phyloP scores from a whole-genome alignment of 176 grass and related monocot species.

The Cenchrus purpureus region DNA sequence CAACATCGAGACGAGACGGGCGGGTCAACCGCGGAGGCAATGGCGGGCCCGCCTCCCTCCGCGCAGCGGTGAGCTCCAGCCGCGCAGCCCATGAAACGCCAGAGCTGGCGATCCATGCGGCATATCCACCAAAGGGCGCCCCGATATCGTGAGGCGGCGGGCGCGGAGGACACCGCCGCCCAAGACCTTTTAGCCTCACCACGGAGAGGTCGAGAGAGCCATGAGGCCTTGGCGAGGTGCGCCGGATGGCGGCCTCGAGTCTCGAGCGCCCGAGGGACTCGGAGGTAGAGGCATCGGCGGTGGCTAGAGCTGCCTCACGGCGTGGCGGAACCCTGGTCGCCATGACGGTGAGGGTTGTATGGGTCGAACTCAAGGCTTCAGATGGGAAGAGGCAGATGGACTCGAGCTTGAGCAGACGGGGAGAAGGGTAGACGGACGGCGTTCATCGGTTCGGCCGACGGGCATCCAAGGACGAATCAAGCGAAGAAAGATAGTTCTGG shows the following conservation, averaged over 20 bases:
- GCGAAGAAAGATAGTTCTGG: too few relatives aligned
- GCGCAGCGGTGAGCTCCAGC: slow-evolving; percentile 52
- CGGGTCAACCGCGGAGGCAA: slow-evolving; percentile 62
- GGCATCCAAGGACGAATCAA: too few relatives aligned
- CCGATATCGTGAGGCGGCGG: slow-evolving; percentile 48
- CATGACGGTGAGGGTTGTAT: slow-evolving; percentile 35
- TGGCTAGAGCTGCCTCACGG: slow-evolving; percentile 47
- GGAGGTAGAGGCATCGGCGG: slow-evolving; percentile 48
- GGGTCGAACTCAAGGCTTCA: neutral
- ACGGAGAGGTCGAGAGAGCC: too few relatives aligned
- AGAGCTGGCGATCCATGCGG: slow-evolving; percentile 77
- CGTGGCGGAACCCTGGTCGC: slow-evolving; percentile 45
- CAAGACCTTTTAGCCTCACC: slow-evolving; percentile 15
- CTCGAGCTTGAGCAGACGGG: too few relatives aligned
- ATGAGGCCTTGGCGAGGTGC: slow-evolving; percentile 39
- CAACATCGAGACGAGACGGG: slow-evolving; percentile 69
- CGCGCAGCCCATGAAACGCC: slow-evolving; percentile 59
- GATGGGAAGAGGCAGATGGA: neutral
- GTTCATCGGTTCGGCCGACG: too few relatives aligned
- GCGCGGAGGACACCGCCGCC: slow-evolving; percentile 38
- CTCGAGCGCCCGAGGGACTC: slow-evolving; percentile 56
- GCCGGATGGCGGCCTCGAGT: slow-evolving; percentile 44
- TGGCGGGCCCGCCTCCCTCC: slow-evolving; percentile 52
- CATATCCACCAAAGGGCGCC: slow-evolving; percentile 72
- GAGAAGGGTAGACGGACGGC: too few relatives aligned